phyloP scores from a whole-genome alignment of 176 grass and related monocot species.

The Musa troglodytarum region DNA sequence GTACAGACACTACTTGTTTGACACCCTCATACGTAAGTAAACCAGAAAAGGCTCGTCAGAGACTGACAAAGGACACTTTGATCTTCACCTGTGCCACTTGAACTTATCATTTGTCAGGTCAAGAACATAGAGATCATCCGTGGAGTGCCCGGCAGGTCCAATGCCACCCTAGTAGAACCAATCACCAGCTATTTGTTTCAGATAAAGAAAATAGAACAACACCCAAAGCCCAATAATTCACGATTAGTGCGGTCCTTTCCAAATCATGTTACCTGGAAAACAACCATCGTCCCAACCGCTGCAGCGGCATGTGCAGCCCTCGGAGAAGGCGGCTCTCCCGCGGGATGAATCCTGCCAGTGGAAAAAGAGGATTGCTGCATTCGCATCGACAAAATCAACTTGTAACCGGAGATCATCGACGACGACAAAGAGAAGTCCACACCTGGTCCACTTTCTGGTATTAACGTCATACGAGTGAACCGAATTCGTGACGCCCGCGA shows the following conservation, averaged over 20 bases:
- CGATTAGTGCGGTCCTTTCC: neutral
- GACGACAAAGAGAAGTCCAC: neutral
- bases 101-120: slow-evolving; percentile 98
- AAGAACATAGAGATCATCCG: slow-evolving; percentile 93
- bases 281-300: slow-evolving; percentile 89
- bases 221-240: slow-evolving; percentile 2
- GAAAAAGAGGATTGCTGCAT: neutral
- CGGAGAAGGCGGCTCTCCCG: slow-evolving; percentile 67
- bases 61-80: neutral
- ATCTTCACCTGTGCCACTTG: slow-evolving; percentile 88
- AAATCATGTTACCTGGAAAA: slow-evolving; percentile 64
- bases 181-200: neutral
- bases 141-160: slow-evolving; percentile 91
- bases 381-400: neutral
- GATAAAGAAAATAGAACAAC: slow-evolving; percentile 10
- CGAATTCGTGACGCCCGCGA: slow-evolving; percentile 90
- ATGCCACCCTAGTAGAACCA: slow-evolving; percentile 61
- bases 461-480: slow-evolving; percentile 87
- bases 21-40: neutral
- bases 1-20: slow-evolving; percentile 21
- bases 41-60: neutral
- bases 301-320: slow-evolving; percentile 87
- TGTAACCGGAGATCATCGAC: neutral
- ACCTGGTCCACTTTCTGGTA: slow-evolving; percentile 75
- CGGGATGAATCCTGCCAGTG: slow-evolving; percentile 48